Percentiles rank a stretch among this genome's conserved stretches.
These are phyloP conservation scores for Adansonia madagascariensis DNA, from an alignment of 441 rosid genomes.

Conservation along the genomic window DNA sequence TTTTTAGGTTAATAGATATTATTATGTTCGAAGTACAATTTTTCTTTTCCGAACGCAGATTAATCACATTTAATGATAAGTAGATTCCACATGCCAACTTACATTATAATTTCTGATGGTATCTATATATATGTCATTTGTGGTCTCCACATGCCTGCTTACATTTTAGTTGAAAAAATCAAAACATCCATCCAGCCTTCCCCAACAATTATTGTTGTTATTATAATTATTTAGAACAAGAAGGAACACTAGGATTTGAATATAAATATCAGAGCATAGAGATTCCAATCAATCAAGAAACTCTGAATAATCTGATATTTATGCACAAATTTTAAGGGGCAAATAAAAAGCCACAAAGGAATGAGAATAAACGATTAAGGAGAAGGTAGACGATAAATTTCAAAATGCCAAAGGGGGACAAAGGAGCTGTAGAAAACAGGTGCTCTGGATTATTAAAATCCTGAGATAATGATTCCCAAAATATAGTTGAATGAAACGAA, in stretches of 20 bases:
- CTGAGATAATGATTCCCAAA: neutral
- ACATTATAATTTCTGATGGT: too few relatives aligned
- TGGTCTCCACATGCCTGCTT: neutral
- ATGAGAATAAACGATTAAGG: neutral
- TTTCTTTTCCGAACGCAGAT: too few relatives aligned
- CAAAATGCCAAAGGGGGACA: neutral
- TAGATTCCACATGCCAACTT: too few relatives aligned
- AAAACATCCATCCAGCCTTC: neutral
- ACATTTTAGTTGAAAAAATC: neutral
- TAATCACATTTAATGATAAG: too few relatives aligned
- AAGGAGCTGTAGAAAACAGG: neutral
- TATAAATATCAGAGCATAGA: neutral
- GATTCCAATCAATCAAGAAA: neutral
- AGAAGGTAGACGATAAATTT: neutral
- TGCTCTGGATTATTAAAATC: neutral
- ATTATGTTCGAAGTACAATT: too few relatives aligned
- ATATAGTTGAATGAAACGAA: neutral
- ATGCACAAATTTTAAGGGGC: neutral
- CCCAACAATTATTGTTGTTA: neutral
- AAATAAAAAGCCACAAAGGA: neutral
- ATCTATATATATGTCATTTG: neutral
- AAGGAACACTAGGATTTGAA: neutral
- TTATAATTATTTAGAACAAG: neutral
- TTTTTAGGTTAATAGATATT: too few relatives aligned
- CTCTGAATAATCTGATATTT: neutral